Conservation (phyloP, 148 eudicot species). For the Limonium bicolor region DNA sequence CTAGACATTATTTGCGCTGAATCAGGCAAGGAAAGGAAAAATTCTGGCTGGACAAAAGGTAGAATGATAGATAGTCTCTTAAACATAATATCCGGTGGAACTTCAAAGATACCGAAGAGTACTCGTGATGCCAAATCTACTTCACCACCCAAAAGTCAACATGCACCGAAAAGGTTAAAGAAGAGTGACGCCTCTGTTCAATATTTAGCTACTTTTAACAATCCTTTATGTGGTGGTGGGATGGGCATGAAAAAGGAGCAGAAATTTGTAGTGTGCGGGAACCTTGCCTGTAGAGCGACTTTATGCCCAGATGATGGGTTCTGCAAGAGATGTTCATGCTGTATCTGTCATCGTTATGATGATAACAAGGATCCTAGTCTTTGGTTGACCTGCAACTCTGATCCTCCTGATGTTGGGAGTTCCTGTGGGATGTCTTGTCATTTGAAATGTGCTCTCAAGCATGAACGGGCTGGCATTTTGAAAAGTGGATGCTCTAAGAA, state of each 20-base stretch:
- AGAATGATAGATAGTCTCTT: slow-evolving; percentile 41
- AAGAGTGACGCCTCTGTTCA: slow-evolving; percentile 13
- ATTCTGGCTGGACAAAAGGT: slow-evolving; percentile 27
- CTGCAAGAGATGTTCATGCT: slow-evolving; percentile 56
- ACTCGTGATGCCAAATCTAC: slow-evolving; percentile 6
- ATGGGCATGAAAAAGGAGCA: slow-evolving; percentile 3
- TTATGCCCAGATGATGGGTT: slow-evolving; percentile 21
- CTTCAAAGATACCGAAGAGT: slow-evolving; percentile 9
- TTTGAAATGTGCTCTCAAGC: slow-evolving; percentile 33
- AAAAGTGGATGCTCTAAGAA: slow-evolving; percentile 15
- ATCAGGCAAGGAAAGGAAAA: slow-evolving; percentile 43
- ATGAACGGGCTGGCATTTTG: slow-evolving; percentile 26
- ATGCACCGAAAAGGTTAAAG: slow-evolving; percentile 23
- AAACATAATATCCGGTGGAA: slow-evolving; percentile 19
- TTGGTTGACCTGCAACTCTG: slow-evolving; percentile 42
- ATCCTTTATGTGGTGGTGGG: slow-evolving; percentile 3
- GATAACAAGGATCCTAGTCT: slow-evolving; percentile 57
- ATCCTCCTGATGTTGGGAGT: slow-evolving; percentile 12
- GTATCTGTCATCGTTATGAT: slow-evolving; percentile 39
- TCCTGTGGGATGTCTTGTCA: slow-evolving; percentile 46
- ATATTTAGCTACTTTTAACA: slow-evolving; percentile 2
- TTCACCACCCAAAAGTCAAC: slow-evolving; percentile 12
- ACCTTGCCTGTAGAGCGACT: slow-evolving; percentile 39
- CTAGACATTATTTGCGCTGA: slow-evolving; percentile 51
- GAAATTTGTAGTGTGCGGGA: slow-evolving; percentile 18